Percentiles rank a stretch among this genome's conserved stretches.
phyloP scores from a whole-genome alignment of 345 rosid species.

The Cochlearia excelsa region DNA sequence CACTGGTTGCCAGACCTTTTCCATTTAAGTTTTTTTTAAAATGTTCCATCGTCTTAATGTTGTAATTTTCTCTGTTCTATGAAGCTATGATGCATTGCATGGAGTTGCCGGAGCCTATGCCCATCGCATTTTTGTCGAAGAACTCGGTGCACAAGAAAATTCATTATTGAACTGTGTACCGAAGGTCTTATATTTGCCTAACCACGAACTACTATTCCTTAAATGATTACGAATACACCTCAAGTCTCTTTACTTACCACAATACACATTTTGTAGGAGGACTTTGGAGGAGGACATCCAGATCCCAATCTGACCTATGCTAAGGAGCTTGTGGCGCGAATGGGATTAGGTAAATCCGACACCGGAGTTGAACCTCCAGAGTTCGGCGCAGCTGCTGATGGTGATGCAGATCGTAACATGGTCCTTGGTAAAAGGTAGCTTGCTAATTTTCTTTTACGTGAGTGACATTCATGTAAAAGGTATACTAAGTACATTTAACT shows the following conservation, averaged over 20 bases:
- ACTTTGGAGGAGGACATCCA: constrained; percentile 99
- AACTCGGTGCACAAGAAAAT: constrained; percentile 83
- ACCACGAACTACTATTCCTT: neutral
- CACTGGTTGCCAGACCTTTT: constrained; percentile 15
- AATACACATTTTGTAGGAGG: constrained; percentile 60
- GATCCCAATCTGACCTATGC: constrained; percentile 99
- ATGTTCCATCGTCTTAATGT: constrained; percentile 9
- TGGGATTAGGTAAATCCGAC: constrained; percentile 87
- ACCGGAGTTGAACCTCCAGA: constrained; percentile 82
- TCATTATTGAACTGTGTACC: constrained; percentile 87
- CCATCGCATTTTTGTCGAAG: constrained; percentile 86
- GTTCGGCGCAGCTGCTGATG: constrained; percentile 99
- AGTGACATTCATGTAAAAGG: constrained; percentile 11
- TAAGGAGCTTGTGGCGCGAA: constrained; percentile 85
- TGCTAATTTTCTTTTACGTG: constrained; percentile 1
- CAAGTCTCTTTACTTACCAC: constrained; percentile 10
- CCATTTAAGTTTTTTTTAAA: constrained; percentile 14
- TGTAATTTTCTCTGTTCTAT: constrained; percentile 28
- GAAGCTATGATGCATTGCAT: constrained; percentile 89
- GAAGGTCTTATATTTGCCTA: constrained; percentile 51
- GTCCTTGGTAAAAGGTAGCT: constrained; percentile 91
- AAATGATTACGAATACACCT: constrained; percentile 5
- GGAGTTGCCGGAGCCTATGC: constrained; percentile 99
- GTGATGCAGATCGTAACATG: constrained; percentile 99
- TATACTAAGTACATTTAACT: constrained; percentile 1